A percentile compares a stretch with the other conserved stretches of the same genome.
Evolutionary conservation across 805 yeast species (phyloP).

Genomic region (Komagataella kurtzmanii): DNA sequence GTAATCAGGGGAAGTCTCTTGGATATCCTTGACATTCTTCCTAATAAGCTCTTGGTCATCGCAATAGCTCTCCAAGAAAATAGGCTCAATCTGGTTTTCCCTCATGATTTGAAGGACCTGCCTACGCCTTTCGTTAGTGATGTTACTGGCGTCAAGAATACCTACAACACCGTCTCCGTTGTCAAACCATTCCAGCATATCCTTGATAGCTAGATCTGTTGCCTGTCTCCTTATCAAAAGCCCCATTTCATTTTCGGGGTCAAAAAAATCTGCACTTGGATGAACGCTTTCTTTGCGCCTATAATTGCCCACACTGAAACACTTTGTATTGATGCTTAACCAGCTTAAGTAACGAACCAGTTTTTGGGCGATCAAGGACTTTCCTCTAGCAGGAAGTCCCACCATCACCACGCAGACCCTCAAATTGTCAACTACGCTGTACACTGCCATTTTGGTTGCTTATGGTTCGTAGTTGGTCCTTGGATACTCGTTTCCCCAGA

Average conservation of each 20-base stretch:
- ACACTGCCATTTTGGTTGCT: slow-evolving; percentile 33
- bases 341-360: slow-evolving; percentile 84
- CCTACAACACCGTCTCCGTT: slow-evolving; percentile 81
- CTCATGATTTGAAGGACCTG: slow-evolving; percentile 43
- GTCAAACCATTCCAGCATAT: slow-evolving; percentile 79
- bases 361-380: slow-evolving; percentile 88
- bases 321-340: slow-evolving; percentile 77
- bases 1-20: slow-evolving; percentile 80
- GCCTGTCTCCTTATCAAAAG: slow-evolving; percentile 53
- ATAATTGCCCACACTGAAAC: slow-evolving; percentile 83
- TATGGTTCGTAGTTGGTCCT: background rate
- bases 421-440: slow-evolving; percentile 50
- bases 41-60: slow-evolving; percentile 66
- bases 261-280: slow-evolving; percentile 70
- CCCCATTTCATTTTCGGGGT: slow-evolving; percentile 52
- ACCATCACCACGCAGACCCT: slow-evolving; percentile 83
- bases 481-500: background rate
- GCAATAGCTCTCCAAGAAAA: slow-evolving; percentile 88
- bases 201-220: slow-evolving; percentile 55
- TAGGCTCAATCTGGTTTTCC: slow-evolving; percentile 64
- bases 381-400: slow-evolving; percentile 85
- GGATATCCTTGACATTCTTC: slow-evolving; percentile 76
- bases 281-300: slow-evolving; percentile 48
- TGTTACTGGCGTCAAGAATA: slow-evolving; percentile 86
- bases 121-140: slow-evolving; percentile 59